These are phyloP conservation scores for Pittosporum tobira DNA, from an alignment of 129 eudicot species.

Conservation along the genomic window DNA sequence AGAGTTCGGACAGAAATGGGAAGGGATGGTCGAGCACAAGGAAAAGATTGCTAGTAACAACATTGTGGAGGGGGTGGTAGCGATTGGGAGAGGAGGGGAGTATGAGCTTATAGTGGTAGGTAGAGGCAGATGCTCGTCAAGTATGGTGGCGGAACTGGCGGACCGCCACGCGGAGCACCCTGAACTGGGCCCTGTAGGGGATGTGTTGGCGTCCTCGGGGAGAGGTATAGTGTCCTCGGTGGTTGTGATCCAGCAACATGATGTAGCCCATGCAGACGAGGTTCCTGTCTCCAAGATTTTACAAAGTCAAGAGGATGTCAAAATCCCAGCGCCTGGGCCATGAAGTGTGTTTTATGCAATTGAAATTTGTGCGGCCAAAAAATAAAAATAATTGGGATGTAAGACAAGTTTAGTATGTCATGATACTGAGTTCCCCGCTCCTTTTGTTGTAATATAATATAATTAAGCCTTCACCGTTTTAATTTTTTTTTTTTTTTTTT, in stretches of 20 bases:
- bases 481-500: too few species aligned
- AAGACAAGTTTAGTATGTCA: too few species aligned
- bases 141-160: slow-evolving; percentile 36
- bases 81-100: slow-evolving; percentile 39
- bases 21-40: slow-evolving; percentile 33
- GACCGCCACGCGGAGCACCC: slow-evolving; percentile 43
- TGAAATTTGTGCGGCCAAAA: not conserved
- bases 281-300: slow-evolving; percentile 10
- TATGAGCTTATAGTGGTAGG: slow-evolving; percentile 52
- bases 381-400: not conserved
- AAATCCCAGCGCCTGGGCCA: slow-evolving; percentile 8
- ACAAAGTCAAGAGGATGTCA: slow-evolving; percentile 11
- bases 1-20: slow-evolving; percentile 37
- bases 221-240: slow-evolving; percentile 43
- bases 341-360: too few species aligned
- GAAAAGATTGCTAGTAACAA: slow-evolving; percentile 29
- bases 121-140: slow-evolving; percentile 41
- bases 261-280: slow-evolving; percentile 22
- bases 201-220: slow-evolving; percentile 43
- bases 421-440: too few species aligned
- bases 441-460: too few species aligned
- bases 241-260: slow-evolving; percentile 50
- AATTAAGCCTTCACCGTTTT: too few species aligned
- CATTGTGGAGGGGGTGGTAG: slow-evolving; percentile 32
- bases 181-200: slow-evolving; percentile 60